phyloP scores from a whole-genome alignment of 768 basidiomycete species.

The Lepiota brunneoincarnata region DNA sequence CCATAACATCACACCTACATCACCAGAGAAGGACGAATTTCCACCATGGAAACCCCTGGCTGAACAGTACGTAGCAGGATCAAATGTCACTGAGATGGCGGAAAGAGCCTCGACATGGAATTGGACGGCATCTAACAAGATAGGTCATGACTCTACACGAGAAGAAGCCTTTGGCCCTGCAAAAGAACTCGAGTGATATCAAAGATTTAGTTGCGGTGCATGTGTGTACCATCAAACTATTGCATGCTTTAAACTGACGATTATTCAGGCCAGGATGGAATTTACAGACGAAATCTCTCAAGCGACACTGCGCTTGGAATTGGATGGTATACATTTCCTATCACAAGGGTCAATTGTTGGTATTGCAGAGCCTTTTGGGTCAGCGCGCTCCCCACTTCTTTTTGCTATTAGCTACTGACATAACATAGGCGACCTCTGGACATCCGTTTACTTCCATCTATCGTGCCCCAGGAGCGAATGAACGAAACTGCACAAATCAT shows the following conservation, averaged over 20 bases:
- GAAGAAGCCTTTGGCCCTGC: slow-evolving; percentile 40
- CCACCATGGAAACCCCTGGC: slow-evolving; percentile 51
- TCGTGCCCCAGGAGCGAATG: slow-evolving; percentile 53
- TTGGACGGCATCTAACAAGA: slow-evolving; percentile 62
- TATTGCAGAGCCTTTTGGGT: slow-evolving; percentile 65
- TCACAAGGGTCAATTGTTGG: slow-evolving; percentile 77
- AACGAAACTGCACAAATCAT: slow-evolving; percentile 62
- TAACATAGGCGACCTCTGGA: slow-evolving; percentile 52
- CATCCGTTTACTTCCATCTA: slow-evolving; percentile 60
- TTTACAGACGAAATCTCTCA: slow-evolving; percentile 48
- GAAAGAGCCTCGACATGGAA: slow-evolving; percentile 61
- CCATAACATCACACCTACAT: slow-evolving; percentile 60
- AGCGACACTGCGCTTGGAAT: slow-evolving; percentile 65
- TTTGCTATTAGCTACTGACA: slow-evolving; percentile 1
- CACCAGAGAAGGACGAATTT: slow-evolving; percentile 34
- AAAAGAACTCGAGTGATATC: slow-evolving; percentile 29
- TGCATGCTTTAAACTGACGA: slow-evolving; percentile 1
- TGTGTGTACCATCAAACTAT: slow-evolving; percentile 37
- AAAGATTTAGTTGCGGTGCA: slow-evolving; percentile 58
- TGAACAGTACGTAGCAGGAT: slow-evolving; percentile 43
- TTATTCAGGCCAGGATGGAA: slow-evolving; percentile 67
- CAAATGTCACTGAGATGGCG: slow-evolving; percentile 48
- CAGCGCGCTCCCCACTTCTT: slow-evolving; percentile 14
- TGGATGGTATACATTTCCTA: slow-evolving; percentile 76
- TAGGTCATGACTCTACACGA: slow-evolving; percentile 69